Evolutionary conservation across 2,329 filamentous ascomycete genomes (phyloP).

Genomic region (Aspergillus terreus): DNA sequence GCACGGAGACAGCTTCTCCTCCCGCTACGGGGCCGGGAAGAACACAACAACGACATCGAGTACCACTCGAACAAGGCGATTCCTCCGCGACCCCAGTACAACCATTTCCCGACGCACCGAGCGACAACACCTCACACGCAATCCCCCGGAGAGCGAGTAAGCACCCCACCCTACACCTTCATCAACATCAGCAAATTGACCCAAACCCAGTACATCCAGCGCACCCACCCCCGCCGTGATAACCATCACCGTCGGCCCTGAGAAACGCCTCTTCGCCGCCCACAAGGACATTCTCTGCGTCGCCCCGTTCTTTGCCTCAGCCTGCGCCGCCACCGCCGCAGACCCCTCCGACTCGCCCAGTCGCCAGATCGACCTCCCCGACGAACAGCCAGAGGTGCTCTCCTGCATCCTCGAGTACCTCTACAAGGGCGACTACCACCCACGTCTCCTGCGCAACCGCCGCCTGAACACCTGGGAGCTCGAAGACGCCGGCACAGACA

Average conservation of each 20-base stretch:
- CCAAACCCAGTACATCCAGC: neutral
- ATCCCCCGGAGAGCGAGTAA: conserved; percentile 35
- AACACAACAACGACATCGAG: conserved; percentile 15
- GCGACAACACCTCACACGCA: conserved; percentile 16
- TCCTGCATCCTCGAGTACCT: conserved; percentile 86
- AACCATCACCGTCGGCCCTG: conserved; percentile 74
- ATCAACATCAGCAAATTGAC: neutral
- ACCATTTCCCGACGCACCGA: conserved; percentile 24
- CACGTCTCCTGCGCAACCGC: conserved; percentile 77
- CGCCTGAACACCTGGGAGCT: conserved; percentile 75
- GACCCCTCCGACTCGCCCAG: conserved; percentile 44
- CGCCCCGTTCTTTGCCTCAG: conserved; percentile 73
- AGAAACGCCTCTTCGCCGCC: conserved; percentile 83
- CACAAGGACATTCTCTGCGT: conserved; percentile 79
- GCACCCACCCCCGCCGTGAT: conserved; percentile 66
- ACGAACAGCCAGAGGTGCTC: conserved; percentile 87
- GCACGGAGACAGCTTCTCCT: conserved; percentile 34
- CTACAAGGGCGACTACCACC: conserved; percentile 92
- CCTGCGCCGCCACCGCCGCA: conserved; percentile 55
- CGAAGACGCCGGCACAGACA: conserved; percentile 54
- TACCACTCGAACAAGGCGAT: conserved; percentile 28
- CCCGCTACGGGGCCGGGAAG: conserved; percentile 42
- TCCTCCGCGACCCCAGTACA: conserved; percentile 26
- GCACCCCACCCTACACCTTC: neutral
- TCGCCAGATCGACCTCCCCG: conserved; percentile 74